These are phyloP conservation scores for Lepidium sativum DNA, from an alignment of 345 rosid species.

Conservation along the genomic window DNA sequence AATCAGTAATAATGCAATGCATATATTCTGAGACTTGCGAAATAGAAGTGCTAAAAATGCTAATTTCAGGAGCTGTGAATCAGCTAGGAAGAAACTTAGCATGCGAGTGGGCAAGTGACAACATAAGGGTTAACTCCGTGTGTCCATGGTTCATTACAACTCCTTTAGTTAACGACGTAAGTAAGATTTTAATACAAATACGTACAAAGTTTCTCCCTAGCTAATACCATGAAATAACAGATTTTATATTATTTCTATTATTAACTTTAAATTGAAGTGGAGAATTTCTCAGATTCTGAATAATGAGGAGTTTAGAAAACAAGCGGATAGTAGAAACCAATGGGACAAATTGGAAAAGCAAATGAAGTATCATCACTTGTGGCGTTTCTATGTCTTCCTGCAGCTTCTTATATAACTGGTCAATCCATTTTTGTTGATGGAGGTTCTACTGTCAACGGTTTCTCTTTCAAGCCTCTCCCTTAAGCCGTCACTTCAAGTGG, in stretches of 20 bases:
- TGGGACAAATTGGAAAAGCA: conserved; percentile 59
- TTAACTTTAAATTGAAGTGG: no score
- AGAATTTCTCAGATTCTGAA: conserved; percentile 39
- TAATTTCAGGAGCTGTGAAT: conserved; percentile 15
- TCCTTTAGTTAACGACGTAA: neutral
- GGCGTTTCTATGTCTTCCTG: conserved; percentile 63
- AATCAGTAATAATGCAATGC: no score
- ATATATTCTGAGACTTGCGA: no score
- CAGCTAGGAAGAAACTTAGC: conserved; percentile 21
- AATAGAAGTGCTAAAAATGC: no score
- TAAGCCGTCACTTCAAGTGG: no score
- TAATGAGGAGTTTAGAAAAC: conserved; percentile 27
- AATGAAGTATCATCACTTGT: conserved; percentile 60
- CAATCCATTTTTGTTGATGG: conserved; percentile 65
- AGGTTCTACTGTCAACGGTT: conserved; percentile 32
- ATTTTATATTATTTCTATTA: no score
- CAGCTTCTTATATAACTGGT: conserved; percentile 75
- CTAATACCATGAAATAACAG: no score
- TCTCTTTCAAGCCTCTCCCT: neutral
- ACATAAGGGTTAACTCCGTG: conserved; percentile 16
- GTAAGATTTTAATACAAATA: neutral
- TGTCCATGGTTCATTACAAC: conserved; percentile 17
- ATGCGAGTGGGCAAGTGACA: conserved; percentile 23
- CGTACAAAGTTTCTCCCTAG: no score
- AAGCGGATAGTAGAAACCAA: conserved; percentile 43